phyloP scores from a whole-genome alignment of 768 basidiomycete species.

The Lactarius indigo region DNA sequence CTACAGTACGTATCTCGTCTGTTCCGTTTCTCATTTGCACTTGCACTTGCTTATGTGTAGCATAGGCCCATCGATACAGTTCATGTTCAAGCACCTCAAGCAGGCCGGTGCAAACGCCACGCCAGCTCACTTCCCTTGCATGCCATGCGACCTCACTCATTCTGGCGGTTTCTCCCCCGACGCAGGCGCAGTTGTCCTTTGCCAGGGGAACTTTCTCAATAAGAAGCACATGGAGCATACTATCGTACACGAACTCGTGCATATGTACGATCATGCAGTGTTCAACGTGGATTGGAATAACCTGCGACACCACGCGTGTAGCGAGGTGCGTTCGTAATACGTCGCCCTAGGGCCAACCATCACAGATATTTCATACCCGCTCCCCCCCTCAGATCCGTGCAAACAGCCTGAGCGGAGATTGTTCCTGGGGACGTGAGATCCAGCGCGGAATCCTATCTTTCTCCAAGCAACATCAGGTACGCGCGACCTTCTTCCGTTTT shows the following conservation, averaged over 20 bases:
- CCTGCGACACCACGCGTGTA: conserved; percentile 92
- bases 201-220: conserved; percentile 76
- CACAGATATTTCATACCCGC: conserved; percentile 4
- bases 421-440: conserved; percentile 79
- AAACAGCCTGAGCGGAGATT: conserved; percentile 91
- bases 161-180: conserved; percentile 84
- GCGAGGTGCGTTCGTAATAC: conserved; percentile 62
- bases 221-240: conserved; percentile 92
- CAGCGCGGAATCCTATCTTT: conserved; percentile 72
- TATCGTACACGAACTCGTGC: conserved; percentile 88
- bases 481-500: conserved; percentile 22
- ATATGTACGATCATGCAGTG: conserved; percentile 92
- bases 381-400: conserved; percentile 76
- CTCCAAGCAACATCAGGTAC: conserved; percentile 92
- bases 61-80: conserved; percentile 78
- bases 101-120: conserved; percentile 70
- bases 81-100: conserved; percentile 90
- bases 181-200: conserved; percentile 76
- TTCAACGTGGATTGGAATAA: conserved; percentile 94
- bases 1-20: conserved; percentile 39
- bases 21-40: background rate
- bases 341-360: conserved; percentile 7
- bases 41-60: conserved; percentile 8
- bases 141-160: conserved; percentile 69
- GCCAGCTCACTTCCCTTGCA: conserved; percentile 72